These are phyloP conservation scores for Mesostigma viride DNA, from an alignment of 139 green algal genomes.

Conservation along the genomic window DNA sequence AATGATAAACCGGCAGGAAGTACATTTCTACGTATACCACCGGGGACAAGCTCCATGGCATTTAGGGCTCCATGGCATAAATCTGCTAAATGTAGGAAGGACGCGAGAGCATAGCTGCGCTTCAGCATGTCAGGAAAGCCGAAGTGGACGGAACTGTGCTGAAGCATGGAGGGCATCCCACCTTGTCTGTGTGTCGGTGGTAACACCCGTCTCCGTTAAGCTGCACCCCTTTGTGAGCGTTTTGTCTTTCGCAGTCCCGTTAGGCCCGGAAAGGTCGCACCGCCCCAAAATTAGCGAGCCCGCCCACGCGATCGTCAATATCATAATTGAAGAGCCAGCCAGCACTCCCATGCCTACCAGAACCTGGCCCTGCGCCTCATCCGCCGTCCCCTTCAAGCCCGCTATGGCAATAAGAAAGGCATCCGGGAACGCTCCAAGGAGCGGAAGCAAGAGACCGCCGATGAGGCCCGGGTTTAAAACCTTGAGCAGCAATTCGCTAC, in stretches of 20 bases:
- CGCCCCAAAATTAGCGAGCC: conserved; percentile 27
- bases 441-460: conserved; percentile 41
- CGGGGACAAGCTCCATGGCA: too few relatives aligned
- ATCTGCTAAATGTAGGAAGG: too few relatives aligned
- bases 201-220: conserved; percentile 26
- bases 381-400: neutral
- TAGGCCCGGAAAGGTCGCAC: conserved; percentile 37
- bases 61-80: too few relatives aligned
- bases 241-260: conserved; percentile 19
- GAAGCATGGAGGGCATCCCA: too few relatives aligned
- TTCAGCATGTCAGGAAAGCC: too few relatives aligned
- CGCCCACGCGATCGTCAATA: conserved; percentile 48
- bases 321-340: conserved; percentile 45
- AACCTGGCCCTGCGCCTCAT: conserved; percentile 31
- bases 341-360: conserved; percentile 43
- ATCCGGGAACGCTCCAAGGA: conserved; percentile 49
- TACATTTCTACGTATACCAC: too few relatives aligned
- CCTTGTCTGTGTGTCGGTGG: conserved; percentile 34
- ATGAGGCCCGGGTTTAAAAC: conserved; percentile 42
- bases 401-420: conserved; percentile 40
- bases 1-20: too few relatives aligned
- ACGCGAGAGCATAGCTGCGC: too few relatives aligned
- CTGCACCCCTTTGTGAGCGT: neutral
- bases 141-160: too few relatives aligned
- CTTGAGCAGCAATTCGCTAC: conserved; percentile 52